A percentile compares a stretch with the other conserved stretches of the same genome.
These are phyloP conservation scores for Polyporus arcularius DNA, from an alignment of 768 basidiomycete species.

Conservation along the genomic window DNA sequence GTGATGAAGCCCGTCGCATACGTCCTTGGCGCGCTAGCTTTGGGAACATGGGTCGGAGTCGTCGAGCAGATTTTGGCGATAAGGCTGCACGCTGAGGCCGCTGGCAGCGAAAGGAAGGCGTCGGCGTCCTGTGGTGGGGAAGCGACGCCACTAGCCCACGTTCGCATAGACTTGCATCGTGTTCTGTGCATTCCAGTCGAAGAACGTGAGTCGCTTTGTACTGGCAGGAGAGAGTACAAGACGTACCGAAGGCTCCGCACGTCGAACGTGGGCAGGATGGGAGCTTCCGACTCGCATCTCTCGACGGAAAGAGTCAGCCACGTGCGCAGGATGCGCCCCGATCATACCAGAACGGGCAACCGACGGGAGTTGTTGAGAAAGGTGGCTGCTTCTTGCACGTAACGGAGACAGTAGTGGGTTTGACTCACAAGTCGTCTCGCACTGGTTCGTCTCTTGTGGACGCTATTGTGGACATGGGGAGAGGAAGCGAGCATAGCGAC, in stretches of 20 bases:
- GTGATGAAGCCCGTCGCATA: background rate
- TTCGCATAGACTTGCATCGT: background rate
- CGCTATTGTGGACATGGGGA: too few species aligned
- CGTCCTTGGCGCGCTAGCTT: background rate
- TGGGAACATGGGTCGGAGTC: conserved; percentile 19
- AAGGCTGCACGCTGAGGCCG: background rate
- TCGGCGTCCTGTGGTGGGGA: background rate
- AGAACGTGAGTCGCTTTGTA: background rate
- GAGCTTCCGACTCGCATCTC: background rate
- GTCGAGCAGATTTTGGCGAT: conserved; percentile 4
- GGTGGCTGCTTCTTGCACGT: too few species aligned
- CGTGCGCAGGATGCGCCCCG: background rate
- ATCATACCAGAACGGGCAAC: conserved; percentile 3
- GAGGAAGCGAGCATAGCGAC: too few species aligned
- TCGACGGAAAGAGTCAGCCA: background rate
- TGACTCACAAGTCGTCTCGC: too few species aligned
- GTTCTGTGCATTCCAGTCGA: background rate
- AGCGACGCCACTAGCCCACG: conserved; percentile 2
- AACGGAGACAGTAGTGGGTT: too few species aligned
- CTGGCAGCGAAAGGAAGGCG: background rate
- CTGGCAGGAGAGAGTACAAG: background rate
- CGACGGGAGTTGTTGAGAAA: background rate
- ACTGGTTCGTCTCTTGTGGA: too few species aligned
- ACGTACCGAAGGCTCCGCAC: background rate
- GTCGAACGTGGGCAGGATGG: background rate